Evolutionary conservation across 495 filamentous ascomycete species (phyloP).

Genomic region (Aspergillus sclerotioniger): DNA sequence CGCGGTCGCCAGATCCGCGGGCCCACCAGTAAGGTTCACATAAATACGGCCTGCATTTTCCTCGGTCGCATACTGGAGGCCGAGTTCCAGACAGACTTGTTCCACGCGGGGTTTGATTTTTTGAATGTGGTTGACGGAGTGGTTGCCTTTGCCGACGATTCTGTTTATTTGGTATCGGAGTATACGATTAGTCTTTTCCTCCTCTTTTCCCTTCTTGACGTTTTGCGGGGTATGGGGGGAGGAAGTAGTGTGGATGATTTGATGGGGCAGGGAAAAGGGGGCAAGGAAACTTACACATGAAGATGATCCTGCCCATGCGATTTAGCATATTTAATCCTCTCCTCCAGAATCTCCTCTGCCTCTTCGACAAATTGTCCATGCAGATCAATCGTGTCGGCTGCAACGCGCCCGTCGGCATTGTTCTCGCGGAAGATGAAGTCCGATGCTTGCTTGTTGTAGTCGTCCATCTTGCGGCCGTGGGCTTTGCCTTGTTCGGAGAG

Average conservation of each 20-base stretch:
- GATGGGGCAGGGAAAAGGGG: neutral
- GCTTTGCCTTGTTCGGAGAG: conserved; percentile 80
- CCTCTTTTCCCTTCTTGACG: no score
- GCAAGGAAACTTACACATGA: conserved; percentile 54
- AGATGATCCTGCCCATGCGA: conserved; percentile 71
- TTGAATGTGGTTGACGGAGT: conserved; percentile 72
- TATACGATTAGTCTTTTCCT: neutral
- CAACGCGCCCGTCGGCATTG: conserved; percentile 68
- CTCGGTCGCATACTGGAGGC: conserved; percentile 78
- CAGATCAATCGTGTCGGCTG: conserved; percentile 83
- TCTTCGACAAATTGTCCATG: conserved; percentile 94
- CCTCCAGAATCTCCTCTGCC: conserved; percentile 83
- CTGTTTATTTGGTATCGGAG: conserved; percentile 23
- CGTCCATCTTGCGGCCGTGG: conserved; percentile 74
- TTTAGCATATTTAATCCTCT: conserved; percentile 73
- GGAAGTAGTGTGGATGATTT: neutral
- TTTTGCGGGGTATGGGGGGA: no score
- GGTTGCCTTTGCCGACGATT: conserved; percentile 94
- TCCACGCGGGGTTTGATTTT: conserved; percentile 93
- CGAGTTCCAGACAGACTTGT: conserved; percentile 74
- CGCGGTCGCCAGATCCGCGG: conserved; percentile 53
- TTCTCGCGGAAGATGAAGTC: conserved; percentile 95
- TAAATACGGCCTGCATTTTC: conserved; percentile 85
- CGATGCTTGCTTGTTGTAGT: conserved; percentile 83
- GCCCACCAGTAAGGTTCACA: conserved; percentile 61